Base-by-base conservation (phyloP, 179 eudicot species). In the Carnegiea gigantea region DNA sequence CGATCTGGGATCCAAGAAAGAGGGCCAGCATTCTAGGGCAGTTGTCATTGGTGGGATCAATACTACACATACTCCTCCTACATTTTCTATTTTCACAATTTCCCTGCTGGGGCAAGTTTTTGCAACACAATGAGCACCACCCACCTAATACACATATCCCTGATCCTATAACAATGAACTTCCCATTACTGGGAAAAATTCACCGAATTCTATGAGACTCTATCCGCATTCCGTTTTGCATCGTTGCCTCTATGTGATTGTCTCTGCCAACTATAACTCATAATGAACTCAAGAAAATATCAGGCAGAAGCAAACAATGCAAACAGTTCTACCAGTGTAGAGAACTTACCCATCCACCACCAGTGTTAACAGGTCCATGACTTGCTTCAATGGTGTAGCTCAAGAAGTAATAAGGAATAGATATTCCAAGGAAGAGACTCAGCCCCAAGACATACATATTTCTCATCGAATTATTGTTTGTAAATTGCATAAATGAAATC, bases 401-500 rank as follows among this genome's bases (percentile, higher is more conserved):
- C 79, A 88, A 75, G 77, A 96, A 96, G 82, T 94, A 96, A 83
- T 94, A 95, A 4, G 98, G 93, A 80, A 96, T 92, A 5, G 99
- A 96, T 85, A 96, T 91, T 49, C 98, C 99, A 72, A 96, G 93
- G 86, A 96, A 96, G 77, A 96, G 87, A 79, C 97, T 88, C 80
- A 91, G 70, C 67, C 99, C 99, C 85, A 96, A 81, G 28, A 94
- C 88, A 43, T 96, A 96, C 73, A 92, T 93, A 86, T 96, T 96
- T 73, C 99, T 87, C 95, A 96, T 83, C 74, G 97, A 94, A 75
- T 96, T 96, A 68, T 79, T 88, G 90, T 96, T 96, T 20, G 97
- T 81, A 80, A 94, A 96, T 80, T 96, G 99, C 38, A 93, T 86
- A 77, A 91, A 93, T 43, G 98, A 92, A 74, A 96, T 76, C 78